phyloP scores from a whole-genome alignment of 352 stramenopile genomes.

The Phytophthora sojae region DNA sequence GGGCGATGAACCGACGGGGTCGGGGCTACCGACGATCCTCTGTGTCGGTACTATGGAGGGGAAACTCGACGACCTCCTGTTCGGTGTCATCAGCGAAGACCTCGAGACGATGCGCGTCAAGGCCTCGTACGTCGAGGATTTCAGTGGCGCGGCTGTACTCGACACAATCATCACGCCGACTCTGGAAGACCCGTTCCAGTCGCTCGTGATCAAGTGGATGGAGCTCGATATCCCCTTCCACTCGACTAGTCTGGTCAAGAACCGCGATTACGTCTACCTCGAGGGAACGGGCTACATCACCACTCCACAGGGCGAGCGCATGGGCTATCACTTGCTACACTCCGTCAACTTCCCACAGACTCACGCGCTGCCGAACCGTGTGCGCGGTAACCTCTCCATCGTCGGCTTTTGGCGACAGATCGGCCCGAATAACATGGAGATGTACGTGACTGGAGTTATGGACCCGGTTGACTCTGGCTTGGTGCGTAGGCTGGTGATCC shows the following conservation, averaged over 20 bases:
- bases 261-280: conserved; percentile 51
- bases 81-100: conserved; percentile 43
- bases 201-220: conserved; percentile 45
- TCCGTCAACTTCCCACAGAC: conserved; percentile 31
- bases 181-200: conserved; percentile 31
- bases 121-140: conserved; percentile 43
- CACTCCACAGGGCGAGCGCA: conserved; percentile 16
- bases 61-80: conserved; percentile 46
- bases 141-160: conserved; percentile 34
- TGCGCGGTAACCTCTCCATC: conserved; percentile 51
- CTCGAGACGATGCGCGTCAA: conserved; percentile 47
- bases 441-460: conserved; percentile 47
- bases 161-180: conserved; percentile 29
- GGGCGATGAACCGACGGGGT: conserved; percentile 17
- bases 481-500: conserved; percentile 31
- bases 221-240: conserved; percentile 39
- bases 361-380: conserved; percentile 34
- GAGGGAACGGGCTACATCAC: conserved; percentile 30
- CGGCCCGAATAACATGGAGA: conserved; percentile 43
- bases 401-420: conserved; percentile 53
- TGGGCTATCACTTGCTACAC: conserved; percentile 34
- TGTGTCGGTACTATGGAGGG: conserved; percentile 38
- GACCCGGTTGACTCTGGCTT: conserved; percentile 30
- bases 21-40: conserved; percentile 35
- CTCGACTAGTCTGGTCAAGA: conserved; percentile 36